Conservation (phyloP, 148 eudicot species). For the Vaccinium darrowii region DNA sequence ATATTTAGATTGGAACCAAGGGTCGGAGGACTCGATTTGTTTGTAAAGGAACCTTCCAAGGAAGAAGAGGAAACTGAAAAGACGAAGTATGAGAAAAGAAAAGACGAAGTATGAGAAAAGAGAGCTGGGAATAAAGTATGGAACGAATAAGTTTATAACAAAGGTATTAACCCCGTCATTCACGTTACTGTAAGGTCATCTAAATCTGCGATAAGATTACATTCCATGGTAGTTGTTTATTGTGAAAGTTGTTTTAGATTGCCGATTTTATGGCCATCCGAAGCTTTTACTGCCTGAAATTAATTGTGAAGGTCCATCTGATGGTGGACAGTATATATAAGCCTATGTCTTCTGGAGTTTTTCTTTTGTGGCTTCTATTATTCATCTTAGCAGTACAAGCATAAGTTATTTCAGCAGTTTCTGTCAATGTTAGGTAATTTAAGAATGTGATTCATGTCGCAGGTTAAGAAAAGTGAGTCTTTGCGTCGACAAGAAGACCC, state of each 20-base stretch:
- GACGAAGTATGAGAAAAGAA: conserved; percentile 24
- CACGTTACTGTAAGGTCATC: background rate
- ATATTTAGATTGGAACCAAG: conserved; percentile 81
- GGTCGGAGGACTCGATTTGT: conserved; percentile 29
- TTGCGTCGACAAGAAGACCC: conserved; percentile 33
- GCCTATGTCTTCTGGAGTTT: background rate
- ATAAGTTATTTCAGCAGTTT: background rate
- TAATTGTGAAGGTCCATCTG: background rate
- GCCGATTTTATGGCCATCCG: background rate
- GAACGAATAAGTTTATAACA: conserved; percentile 31
- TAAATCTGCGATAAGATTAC: background rate
- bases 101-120: conserved; percentile 29
- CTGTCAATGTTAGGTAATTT: background rate
- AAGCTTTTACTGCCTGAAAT: background rate
- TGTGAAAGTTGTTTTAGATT: background rate
- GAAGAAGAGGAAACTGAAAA: conserved; percentile 35
- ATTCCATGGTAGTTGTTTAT: background rate
- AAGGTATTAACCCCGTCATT: conserved; percentile 30
- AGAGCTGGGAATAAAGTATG: conserved; percentile 32
- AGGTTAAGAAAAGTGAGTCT: conserved; percentile 38
- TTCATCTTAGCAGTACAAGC: background rate
- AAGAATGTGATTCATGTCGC: conserved; percentile 18
- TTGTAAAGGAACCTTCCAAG: conserved; percentile 30
- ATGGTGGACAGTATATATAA: background rate
- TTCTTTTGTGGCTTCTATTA: background rate